Base-by-base conservation (phyloP, 1,284 basidiomycete species). In the Ustilago cynodontis region DNA sequence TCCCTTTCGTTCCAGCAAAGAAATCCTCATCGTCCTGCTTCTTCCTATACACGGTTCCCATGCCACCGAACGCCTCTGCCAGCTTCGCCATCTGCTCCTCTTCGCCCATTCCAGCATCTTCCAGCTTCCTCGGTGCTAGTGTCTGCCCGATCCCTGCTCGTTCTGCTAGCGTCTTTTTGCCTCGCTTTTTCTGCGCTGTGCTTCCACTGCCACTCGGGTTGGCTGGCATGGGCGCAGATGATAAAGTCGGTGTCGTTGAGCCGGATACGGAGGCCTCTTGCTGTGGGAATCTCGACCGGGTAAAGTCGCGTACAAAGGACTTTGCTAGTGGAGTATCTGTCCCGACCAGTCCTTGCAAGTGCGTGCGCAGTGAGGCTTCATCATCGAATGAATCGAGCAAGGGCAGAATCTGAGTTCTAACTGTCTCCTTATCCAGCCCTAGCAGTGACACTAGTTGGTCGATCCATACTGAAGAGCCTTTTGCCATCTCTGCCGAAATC, bases 331-430 rank as follows among this genome's bases (percentile, higher is more conserved):
- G 33, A 2, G 65, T 64, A 37, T 73, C 71, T 4, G 64, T 73
- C 33, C 75, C 75, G 6, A 78, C 62, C 16, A 78, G 59, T 7
- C 68, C 75, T 52, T 78, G 53, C 18, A 78, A 59, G 29, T 78
- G 75, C 1, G 71, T 63, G 2, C 61, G 60, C 3, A 78, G 65
- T 4, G 67, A 61, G 0, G 47, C 43, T 41, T 66, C 61, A 28
- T 62, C 53, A 49, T 74, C 75, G 47, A 74, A 74, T n/a, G 75
- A 73, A 43, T 74, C 71, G 59, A 78, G 75, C 37, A 74, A 78
- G 7, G 75, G 75, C 0, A 78, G n/a, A 33, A 74, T 67, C 59
- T 78, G 75, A 11, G 67, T 57, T n/a, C 51, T 55, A 43, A 74
- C 59, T 1, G 75, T 71, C 49, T 78, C 75, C 33, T 61, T 78